Conservation (phyloP, 768 basidiomycete species). For the Tylopilus felleus region DNA sequence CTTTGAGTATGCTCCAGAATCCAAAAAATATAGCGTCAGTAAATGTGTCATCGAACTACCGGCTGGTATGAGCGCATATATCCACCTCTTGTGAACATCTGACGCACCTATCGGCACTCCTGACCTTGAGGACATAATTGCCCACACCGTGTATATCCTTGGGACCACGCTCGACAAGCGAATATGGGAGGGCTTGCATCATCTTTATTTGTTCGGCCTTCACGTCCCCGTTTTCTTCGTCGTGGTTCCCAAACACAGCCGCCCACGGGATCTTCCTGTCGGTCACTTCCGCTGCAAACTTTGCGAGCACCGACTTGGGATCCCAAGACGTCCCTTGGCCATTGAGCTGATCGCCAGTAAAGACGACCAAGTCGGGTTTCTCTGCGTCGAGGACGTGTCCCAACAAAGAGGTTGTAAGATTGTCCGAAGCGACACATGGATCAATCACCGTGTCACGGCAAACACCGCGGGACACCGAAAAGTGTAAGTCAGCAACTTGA, state of each 20-base stretch:
- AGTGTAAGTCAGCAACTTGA: conserved; percentile 93
- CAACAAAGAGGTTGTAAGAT: conserved; percentile 72
- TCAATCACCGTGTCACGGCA: conserved; percentile 68
- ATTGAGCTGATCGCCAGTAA: conserved; percentile 91
- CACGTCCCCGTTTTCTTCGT: conserved; percentile 63
- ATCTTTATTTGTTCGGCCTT: conserved; percentile 65
- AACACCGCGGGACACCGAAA: conserved; percentile 70
- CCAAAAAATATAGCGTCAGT: conserved; percentile 89
- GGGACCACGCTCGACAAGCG: conserved; percentile 76
- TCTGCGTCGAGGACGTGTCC: conserved; percentile 69
- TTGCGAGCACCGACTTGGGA: conserved; percentile 80
- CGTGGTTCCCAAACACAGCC: conserved; percentile 93
- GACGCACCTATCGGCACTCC: conserved; percentile 79
- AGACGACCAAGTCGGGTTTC: conserved; percentile 88
- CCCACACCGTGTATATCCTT: conserved; percentile 84
- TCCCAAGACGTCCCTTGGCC: conserved; percentile 92
- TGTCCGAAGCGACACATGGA: conserved; percentile 65
- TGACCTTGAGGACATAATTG: conserved; percentile 86
- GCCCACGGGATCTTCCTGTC: conserved; percentile 84
- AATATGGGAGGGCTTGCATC: conserved; percentile 83
- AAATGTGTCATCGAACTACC: conserved; percentile 79
- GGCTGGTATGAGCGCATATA: conserved; percentile 6
- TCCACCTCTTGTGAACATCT: neutral
- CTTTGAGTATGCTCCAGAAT: conserved; percentile 76
- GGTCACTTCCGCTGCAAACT: conserved; percentile 77